These are phyloP conservation scores for Castanospermum australe DNA, from an alignment of 306 rosid species.

Conservation along the genomic window DNA sequence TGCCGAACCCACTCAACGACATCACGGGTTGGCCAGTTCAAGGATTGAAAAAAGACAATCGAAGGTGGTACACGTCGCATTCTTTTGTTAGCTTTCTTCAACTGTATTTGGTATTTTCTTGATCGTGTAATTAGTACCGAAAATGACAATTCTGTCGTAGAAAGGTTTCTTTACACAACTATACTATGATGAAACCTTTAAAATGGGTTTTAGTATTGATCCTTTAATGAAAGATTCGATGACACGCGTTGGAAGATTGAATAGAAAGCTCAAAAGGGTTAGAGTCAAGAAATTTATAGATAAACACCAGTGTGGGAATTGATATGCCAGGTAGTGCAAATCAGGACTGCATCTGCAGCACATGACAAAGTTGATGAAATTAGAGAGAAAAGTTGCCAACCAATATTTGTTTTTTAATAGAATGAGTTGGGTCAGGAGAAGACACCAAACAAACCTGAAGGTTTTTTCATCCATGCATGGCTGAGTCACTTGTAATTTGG, in stretches of 20 bases:
- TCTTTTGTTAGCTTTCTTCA: background rate
- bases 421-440: background rate
- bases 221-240: background rate
- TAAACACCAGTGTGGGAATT: background rate
- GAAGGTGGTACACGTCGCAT: background rate
- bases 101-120: background rate
- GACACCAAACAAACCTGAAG: background rate
- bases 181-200: background rate
- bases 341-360: background rate
- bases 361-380: conserved; percentile 17
- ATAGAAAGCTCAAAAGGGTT: background rate
- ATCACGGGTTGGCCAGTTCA: background rate
- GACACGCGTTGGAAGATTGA: background rate
- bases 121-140: background rate
- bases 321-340: conserved; percentile 11
- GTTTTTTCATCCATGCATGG: background rate
- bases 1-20: background rate
- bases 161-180: background rate
- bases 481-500: background rate
- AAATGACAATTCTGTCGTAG: background rate
- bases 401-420: background rate
- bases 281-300: background rate
- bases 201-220: background rate
- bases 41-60: background rate
- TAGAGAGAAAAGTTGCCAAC: background rate